These are phyloP conservation scores for Penicillium angulare DNA, from an alignment of 495 filamentous ascomycete species.

Conservation along the genomic window DNA sequence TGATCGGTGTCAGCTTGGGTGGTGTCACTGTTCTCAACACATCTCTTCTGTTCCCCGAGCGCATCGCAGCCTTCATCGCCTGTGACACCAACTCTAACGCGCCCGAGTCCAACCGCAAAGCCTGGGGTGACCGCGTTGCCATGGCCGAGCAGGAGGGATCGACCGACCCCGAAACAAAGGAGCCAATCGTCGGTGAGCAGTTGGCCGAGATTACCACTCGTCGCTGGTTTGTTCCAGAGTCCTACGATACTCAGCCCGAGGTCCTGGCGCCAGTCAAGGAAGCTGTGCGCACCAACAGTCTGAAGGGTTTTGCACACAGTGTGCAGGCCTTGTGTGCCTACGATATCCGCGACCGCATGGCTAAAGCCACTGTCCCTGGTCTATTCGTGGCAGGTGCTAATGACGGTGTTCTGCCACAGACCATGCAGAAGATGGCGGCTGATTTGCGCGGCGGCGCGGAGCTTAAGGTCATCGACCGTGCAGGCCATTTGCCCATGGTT, in stretches of 20 bases:
- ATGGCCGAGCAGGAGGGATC: constrained; percentile 60
- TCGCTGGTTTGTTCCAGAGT: constrained; percentile 69
- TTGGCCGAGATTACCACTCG: constrained; percentile 66
- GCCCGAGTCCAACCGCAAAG: constrained; percentile 65
- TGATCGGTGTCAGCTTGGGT: constrained; percentile 76
- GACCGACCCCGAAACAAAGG: constrained; percentile 38
- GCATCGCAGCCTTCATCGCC: constrained; percentile 60
- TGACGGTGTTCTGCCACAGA: constrained; percentile 72
- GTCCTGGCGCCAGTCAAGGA: constrained; percentile 51
- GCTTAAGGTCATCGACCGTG: constrained; percentile 59
- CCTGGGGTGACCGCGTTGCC: constrained; percentile 73
- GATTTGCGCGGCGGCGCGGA: constrained; percentile 53
- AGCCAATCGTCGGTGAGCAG: constrained; percentile 52
- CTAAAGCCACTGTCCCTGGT: constrained; percentile 53
- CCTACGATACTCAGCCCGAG: constrained; percentile 54
- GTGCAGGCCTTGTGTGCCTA: constrained; percentile 76
- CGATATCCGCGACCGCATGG: constrained; percentile 65
- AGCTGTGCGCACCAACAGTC: constrained; percentile 61
- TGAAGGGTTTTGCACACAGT: constrained; percentile 66
- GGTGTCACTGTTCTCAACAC: constrained; percentile 72
- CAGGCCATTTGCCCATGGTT: constrained; percentile 81
- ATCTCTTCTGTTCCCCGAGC: constrained; percentile 60
- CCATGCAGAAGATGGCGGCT: constrained; percentile 70
- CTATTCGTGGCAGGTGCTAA: constrained; percentile 67
- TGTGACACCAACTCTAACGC: constrained; percentile 75